Percentiles rank a stretch among this genome's conserved stretches.
phyloP scores from a whole-genome alignment of 208 protist species.

The Wallacemonas rigidus region DNA sequence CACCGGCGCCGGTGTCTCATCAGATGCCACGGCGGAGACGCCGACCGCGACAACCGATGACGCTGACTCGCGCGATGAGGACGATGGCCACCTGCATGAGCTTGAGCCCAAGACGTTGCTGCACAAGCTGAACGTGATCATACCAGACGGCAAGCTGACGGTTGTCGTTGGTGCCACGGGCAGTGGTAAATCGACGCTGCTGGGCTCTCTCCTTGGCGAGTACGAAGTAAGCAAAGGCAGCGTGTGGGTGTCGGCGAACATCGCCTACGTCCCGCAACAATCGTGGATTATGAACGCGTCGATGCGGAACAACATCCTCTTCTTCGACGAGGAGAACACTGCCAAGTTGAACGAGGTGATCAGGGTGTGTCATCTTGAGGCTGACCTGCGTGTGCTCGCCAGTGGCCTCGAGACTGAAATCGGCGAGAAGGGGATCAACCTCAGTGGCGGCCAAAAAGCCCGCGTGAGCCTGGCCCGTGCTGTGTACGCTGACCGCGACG shows the following conservation, averaged over 20 bases:
- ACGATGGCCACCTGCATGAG: conserved; percentile 26
- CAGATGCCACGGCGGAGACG: not conserved
- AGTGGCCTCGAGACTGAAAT: conserved; percentile 89
- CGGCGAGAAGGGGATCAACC: conserved; percentile 87
- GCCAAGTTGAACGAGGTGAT: conserved; percentile 49
- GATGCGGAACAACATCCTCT: conserved; percentile 92
- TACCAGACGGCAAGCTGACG: conserved; percentile 44
- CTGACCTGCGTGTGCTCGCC: conserved; percentile 82
- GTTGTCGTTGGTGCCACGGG: conserved; percentile 70
- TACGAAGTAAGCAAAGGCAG: conserved; percentile 40
- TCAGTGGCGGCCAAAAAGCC: conserved; percentile 90
- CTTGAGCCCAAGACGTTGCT: conserved; percentile 45
- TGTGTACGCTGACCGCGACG: conserved; percentile 81
- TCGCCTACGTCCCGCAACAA: conserved; percentile 93
- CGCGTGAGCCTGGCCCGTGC: conserved; percentile 87
- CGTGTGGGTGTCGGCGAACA: conserved; percentile 29
- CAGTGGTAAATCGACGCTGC: conserved; percentile 77
- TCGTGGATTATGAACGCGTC: conserved; percentile 94
- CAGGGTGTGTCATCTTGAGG: conserved; percentile 65
- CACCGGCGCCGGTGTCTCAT: not conserved
- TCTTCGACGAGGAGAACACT: conserved; percentile 73
- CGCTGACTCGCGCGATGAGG: conserved; percentile 15
- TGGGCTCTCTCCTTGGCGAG: conserved; percentile 45
- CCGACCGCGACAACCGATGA: conserved; percentile 1
- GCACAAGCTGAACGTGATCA: conserved; percentile 37